A percentile compares a stretch with the other conserved stretches of the same genome.
These are phyloP conservation scores for Aplosporella prunicola DNA, from an alignment of 2,329 filamentous ascomycete species.

Conservation along the genomic window DNA sequence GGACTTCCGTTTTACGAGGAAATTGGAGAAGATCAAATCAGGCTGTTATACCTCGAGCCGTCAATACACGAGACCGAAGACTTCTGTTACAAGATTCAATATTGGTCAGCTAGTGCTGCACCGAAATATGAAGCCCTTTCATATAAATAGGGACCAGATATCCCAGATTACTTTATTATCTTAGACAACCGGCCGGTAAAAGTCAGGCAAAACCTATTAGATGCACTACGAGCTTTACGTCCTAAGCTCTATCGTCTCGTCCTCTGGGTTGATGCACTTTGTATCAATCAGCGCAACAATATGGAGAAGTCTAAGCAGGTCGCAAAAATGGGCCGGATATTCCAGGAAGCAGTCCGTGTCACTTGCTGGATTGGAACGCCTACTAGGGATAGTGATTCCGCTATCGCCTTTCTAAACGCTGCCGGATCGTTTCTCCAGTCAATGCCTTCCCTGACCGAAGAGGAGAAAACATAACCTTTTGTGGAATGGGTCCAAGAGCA, in stretches of 20 bases:
- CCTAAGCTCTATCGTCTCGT: neutral
- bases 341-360: neutral
- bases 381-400: constrained; percentile 8
- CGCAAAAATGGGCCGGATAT: constrained; percentile 6
- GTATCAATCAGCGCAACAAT: constrained; percentile 11
- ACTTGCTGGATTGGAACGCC: constrained; percentile 13
- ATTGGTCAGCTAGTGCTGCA: too few species aligned
- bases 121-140: constrained; percentile 12
- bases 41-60: neutral
- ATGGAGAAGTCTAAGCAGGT: constrained; percentile 10
- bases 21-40: neutral
- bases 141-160: constrained; percentile 11
- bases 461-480: neutral
- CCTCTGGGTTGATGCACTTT: constrained; percentile 12
- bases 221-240: neutral
- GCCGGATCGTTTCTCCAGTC: neutral
- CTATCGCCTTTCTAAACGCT: constrained; percentile 9
- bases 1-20: neutral
- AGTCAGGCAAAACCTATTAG: neutral
- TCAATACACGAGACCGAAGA: neutral
- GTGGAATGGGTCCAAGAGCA: too few species aligned
- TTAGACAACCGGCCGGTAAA: neutral
- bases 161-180: neutral
- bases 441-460: too few species aligned
- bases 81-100: neutral